Percentiles rank a stretch among this genome's conserved stretches.
Conservation (phyloP, 441 rosid genomes). For the Pelargonium citronellum region DNA sequence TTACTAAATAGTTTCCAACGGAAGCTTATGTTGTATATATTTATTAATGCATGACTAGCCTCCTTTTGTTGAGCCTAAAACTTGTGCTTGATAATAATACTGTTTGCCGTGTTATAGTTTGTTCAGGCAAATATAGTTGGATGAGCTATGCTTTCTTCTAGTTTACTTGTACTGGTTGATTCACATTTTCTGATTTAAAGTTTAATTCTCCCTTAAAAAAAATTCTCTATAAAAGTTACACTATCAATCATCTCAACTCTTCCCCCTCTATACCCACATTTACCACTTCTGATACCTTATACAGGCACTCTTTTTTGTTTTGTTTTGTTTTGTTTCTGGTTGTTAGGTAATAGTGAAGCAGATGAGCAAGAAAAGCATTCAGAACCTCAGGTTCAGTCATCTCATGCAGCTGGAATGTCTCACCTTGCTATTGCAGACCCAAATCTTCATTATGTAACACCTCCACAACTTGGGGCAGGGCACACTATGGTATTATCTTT, state of each 20-base stretch:
- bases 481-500: slow-evolving; percentile 41
- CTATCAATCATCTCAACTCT: neutral
- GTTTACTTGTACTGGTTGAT: neutral
- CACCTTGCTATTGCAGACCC: slow-evolving; percentile 39
- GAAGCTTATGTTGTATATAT: neutral
- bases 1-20: neutral
- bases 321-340: slow-evolving; percentile 3
- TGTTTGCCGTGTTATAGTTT: neutral
- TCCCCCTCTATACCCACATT: neutral
- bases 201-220: neutral
- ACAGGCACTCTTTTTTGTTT: neutral
- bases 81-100: neutral
- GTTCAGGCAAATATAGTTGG: neutral
- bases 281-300: slow-evolving; percentile 11
- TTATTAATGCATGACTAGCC: neutral
- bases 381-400: slow-evolving; percentile 35
- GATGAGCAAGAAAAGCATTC: slow-evolving; percentile 50
- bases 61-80: neutral
- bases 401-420: slow-evolving; percentile 37
- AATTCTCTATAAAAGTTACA: neutral
- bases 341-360: slow-evolving; percentile 43
- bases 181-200: neutral
- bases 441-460: slow-evolving; percentile 36
- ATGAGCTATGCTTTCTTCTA: neutral
- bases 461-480: slow-evolving; percentile 45